A percentile compares a stretch with the other conserved stretches of the same genome.
Evolutionary conservation across 2,329 filamentous ascomycete genomes (phyloP).

Genomic region (Paecilomyces niveus): DNA sequence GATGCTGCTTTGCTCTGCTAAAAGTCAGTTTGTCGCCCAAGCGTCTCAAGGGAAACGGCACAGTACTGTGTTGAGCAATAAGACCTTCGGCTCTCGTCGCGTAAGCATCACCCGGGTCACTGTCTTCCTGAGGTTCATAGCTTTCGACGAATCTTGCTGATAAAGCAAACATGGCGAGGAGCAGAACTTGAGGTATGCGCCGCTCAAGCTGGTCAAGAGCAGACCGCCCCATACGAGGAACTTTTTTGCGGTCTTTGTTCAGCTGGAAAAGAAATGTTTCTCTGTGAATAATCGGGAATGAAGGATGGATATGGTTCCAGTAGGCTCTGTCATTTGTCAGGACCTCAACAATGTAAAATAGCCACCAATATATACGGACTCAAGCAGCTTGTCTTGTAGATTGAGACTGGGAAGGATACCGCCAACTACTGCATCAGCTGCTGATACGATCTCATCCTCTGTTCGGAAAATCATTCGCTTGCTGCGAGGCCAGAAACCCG

Average conservation of each 20-base stretch:
- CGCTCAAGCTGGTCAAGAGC: constrained; percentile 7
- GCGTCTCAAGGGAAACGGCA: neutral
- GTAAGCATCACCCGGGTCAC: constrained; percentile 6
- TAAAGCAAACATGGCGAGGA: constrained; percentile 6
- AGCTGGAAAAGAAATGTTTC: constrained; percentile 8
- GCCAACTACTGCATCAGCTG: constrained; percentile 5
- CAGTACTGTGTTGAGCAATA: constrained; percentile 6
- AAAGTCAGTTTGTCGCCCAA: neutral
- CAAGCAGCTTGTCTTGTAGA: constrained; percentile 5
- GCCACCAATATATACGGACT: constrained; percentile 1
- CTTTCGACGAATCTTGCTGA: constrained; percentile 6
- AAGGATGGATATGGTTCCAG: constrained; percentile 6
- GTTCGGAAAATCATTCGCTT: constrained; percentile 6
- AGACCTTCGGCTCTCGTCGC: constrained; percentile 6
- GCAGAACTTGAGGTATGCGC: constrained; percentile 6
- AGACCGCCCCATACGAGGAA: constrained; percentile 5
- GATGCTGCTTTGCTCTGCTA: constrained; percentile 7
- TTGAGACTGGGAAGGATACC: constrained; percentile 6
- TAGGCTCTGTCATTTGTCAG: constrained; percentile 1
- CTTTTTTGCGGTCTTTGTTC: constrained; percentile 5
- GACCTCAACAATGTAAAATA: neutral
- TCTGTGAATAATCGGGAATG: constrained; percentile 6
- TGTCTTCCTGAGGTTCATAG: constrained; percentile 3
- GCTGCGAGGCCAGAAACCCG: constrained; percentile 7
- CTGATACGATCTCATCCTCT: constrained; percentile 7